Conservation (phyloP, 768 basidiomycete genomes). For the Collybia nuda region DNA sequence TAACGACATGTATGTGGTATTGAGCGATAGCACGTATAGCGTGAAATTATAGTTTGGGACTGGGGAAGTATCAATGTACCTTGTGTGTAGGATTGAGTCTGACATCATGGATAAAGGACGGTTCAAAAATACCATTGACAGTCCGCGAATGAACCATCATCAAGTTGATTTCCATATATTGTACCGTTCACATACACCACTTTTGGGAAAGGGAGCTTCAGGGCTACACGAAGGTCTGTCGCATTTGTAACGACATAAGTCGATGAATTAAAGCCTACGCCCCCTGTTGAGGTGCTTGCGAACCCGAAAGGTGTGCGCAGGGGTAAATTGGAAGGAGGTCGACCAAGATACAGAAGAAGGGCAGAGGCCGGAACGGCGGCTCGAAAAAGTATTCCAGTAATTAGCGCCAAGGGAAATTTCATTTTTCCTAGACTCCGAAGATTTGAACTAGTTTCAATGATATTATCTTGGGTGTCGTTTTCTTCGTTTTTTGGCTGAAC, state of each 20-base stretch:
- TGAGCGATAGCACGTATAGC: conserved; percentile 12
- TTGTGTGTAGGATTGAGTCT: conserved; percentile 10
- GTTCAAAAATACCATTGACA: conserved; percentile 9
- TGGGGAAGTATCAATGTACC: conserved; percentile 8
- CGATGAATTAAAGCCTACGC: conserved; percentile 7
- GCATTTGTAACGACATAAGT: conserved; percentile 13
- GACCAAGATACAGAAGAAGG: background rate
- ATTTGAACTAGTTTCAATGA: too few relatives aligned
- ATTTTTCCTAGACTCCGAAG: too few relatives aligned
- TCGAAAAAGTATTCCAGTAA: too few relatives aligned
- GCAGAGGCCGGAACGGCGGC: background rate
- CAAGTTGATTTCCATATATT: conserved; percentile 13
- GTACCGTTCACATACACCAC: conserved; percentile 17
- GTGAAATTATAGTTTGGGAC: conserved; percentile 15
- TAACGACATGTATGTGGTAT: conserved; percentile 11
- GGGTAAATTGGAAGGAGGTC: background rate
- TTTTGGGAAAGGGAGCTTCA: conserved; percentile 11
- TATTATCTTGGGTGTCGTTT: too few relatives aligned
- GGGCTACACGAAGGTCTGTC: conserved; percentile 11
- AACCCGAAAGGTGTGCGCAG: conserved; percentile 11
- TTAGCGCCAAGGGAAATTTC: too few relatives aligned
- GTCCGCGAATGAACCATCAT: background rate
- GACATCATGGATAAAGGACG: conserved; percentile 4
- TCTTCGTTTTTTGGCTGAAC: too few relatives aligned
- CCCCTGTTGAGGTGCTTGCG: conserved; percentile 10